phyloP scores from a whole-genome alignment of 768 basidiomycete species.

The Lactarius indigo region DNA sequence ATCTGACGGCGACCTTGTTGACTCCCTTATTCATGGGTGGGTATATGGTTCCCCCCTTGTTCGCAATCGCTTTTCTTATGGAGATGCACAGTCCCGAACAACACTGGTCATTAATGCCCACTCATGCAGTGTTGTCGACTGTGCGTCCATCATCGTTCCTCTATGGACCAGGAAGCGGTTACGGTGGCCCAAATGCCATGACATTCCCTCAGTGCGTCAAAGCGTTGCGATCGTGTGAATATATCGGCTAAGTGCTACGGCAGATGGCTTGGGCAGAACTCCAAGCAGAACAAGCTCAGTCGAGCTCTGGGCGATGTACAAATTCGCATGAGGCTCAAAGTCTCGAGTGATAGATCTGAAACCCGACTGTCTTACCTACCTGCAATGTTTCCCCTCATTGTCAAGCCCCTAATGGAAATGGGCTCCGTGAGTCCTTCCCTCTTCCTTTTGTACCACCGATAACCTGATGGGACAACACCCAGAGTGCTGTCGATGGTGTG shows the following conservation, averaged over 20 bases:
- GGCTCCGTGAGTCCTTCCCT: slow-evolving; percentile 61
- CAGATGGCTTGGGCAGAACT: slow-evolving; percentile 98
- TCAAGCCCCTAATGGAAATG: slow-evolving; percentile 69
- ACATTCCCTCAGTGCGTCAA: slow-evolving; percentile 79
- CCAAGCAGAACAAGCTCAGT: slow-evolving; percentile 78
- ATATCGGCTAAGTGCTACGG: slow-evolving; percentile 5
- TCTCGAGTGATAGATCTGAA: slow-evolving; percentile 86
- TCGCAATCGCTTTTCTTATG: neutral
- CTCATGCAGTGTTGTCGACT: slow-evolving; percentile 88
- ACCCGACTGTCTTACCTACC: slow-evolving; percentile 92
- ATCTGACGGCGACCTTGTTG: slow-evolving; percentile 93
- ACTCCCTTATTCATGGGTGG: slow-evolving; percentile 93
- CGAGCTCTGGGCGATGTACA: slow-evolving; percentile 88
- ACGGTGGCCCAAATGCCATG: slow-evolving; percentile 63
- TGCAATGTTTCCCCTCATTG: slow-evolving; percentile 75
- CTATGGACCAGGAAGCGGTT: slow-evolving; percentile 69
- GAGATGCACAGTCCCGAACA: slow-evolving; percentile 67
- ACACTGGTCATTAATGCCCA: slow-evolving; percentile 93
- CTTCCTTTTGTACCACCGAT: neutral
- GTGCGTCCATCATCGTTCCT: slow-evolving; percentile 82
- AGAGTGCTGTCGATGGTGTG: slow-evolving; percentile 78
- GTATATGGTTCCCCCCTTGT: slow-evolving; percentile 39
- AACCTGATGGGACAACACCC: slow-evolving; percentile 11
- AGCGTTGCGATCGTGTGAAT: too few relatives aligned
- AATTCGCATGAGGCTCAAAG: slow-evolving; percentile 90